These are phyloP conservation scores for Xylaria sp. DNA, from an alignment of 2,329 filamentous ascomycete genomes.

Conservation along the genomic window DNA sequence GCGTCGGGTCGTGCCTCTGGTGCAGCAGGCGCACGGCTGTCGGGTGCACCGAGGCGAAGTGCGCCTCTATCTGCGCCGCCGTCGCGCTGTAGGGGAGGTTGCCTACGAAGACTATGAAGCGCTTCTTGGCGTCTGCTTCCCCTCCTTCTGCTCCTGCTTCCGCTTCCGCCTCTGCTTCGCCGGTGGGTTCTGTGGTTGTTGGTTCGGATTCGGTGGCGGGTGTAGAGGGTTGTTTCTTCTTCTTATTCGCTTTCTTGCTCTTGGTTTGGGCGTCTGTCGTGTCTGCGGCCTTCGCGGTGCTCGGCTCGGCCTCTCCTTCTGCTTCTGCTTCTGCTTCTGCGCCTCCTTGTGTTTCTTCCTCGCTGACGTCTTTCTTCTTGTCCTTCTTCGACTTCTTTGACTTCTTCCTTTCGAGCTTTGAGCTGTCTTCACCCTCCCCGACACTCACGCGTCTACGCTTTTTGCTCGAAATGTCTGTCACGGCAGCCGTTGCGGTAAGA, in stretches of 20 bases:
- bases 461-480: constrained; percentile 37
- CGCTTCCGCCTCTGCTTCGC: constrained; percentile 24
- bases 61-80: constrained; percentile 71
- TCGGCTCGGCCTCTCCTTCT: constrained; percentile 43
- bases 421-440: constrained; percentile 15
- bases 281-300: neutral
- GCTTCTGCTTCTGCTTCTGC: constrained; percentile 37
- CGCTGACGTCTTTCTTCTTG: constrained; percentile 32
- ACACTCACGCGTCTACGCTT: constrained; percentile 45
- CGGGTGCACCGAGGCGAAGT: constrained; percentile 82
- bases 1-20: constrained; percentile 68
- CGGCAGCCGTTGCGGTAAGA: constrained; percentile 4
- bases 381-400: constrained; percentile 38
- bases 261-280: neutral
- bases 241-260: constrained; percentile 43
- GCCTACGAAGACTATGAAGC: constrained; percentile 85
- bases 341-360: constrained; percentile 32
- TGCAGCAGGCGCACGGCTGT: constrained; percentile 77
- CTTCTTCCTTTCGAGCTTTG: constrained; percentile 21
- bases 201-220: neutral
- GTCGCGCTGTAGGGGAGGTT: constrained; percentile 91
- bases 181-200: constrained; percentile 33
- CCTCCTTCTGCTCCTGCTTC: constrained; percentile 33
- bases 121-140: constrained; percentile 50
- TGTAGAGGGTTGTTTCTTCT: constrained; percentile 26